Base-by-base conservation (phyloP, 768 basidiomycete genomes). In the Sarcodon aspratus region DNA sequence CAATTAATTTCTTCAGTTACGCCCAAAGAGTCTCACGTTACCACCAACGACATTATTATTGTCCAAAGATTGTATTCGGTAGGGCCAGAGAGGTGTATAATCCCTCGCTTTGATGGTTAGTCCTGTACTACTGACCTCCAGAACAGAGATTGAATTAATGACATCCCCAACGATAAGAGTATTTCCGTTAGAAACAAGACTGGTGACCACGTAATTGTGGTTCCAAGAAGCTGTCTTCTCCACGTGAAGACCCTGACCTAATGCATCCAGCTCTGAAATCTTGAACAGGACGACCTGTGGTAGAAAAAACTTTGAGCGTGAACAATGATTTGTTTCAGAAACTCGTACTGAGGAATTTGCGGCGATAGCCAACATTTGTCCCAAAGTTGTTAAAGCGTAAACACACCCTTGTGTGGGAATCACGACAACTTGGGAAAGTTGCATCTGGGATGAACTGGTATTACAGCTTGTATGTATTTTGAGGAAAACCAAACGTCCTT, bases 181-280 rank as follows among this genome's bases (percentile, higher is more conserved):
- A 51, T 79, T 64, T 2, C 68, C 73, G 44, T 72, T 73, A 3
- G 76, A 66, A 0, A 74, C 77, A 17, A 96, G 64, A 48, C 76
- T 80, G 4, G 76, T 79, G 31, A 93, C 78, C 49, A 86, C 52
- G 64, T 93, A 92, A 48, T 87, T 91, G 59, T 90, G 86, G 54
- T 85, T 80, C 83, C 89, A 93, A 36, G 75, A 69, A 0, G 75
- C 61, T 7, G 78, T 55, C 32, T 69, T 66, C 36, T 68, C 57
- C 11, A 86, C 61, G 9, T 61, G 57, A n/a, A 68, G 59, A 34
- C 60, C 61, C 12, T 48, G 45, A 17, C 71, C 67, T 3, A 78
- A 60, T 6, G 66, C 60, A 52, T 66, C 77, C 32, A 76, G 60
- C 44, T 72, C 37, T 1, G 43, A 55, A n/a, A 85, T 67, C 75